Evolutionary conservation across 2,329 filamentous ascomycete genomes (phyloP), one percentile per base, ranked within the genome.

Genomic region (Hypoxylon sp.): DNA sequence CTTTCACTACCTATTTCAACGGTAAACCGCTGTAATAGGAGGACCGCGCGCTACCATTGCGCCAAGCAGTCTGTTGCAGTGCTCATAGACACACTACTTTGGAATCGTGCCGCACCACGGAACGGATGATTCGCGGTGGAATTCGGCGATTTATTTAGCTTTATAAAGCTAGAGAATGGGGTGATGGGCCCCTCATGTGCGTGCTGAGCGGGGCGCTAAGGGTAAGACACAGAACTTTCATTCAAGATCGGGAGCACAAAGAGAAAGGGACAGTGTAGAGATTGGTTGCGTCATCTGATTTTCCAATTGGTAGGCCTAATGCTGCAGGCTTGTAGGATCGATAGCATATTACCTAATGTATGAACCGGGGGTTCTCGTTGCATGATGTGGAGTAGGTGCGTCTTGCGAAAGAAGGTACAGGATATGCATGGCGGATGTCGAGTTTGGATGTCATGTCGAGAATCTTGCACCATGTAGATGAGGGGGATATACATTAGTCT

Each of bases 11-110:
- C 64, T 66, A 62, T 64, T 50, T 48, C 37, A 61, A 13, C 49
- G 56, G 59, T 48, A 65, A 37, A 50, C 37, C 22, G 53, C 30
- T 35, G 53, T 66, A 63, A 68, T 79, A 79, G 77, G 77, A 79
- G 77, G 74, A 73, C 73, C 74, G 76, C 74, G 74, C 74, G 74
- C 72, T 78, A 77, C 66, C 71, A 72, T 72, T 69, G 64, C 69
- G 65, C 69, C 69, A 73, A 70, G 63, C 71, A 69, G 69, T 66
- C 66, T 53, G 2, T 6, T 44, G 31, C 40, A 8, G 11, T 7
- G 17, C 17, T 22, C 40, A 44, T 11, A 22, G 17, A 4, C 20
- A 4, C 33, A 5, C 10, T 6, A 33, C 31, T 33, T 33, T 33
- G 2, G 31, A 33, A 33, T 33, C 31, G 11, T 10, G 7, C 31